Percentiles rank a stretch among this genome's conserved stretches.
Evolutionary conservation across 345 rosid genomes (phyloP).

Genomic region (Brassica incana): DNA sequence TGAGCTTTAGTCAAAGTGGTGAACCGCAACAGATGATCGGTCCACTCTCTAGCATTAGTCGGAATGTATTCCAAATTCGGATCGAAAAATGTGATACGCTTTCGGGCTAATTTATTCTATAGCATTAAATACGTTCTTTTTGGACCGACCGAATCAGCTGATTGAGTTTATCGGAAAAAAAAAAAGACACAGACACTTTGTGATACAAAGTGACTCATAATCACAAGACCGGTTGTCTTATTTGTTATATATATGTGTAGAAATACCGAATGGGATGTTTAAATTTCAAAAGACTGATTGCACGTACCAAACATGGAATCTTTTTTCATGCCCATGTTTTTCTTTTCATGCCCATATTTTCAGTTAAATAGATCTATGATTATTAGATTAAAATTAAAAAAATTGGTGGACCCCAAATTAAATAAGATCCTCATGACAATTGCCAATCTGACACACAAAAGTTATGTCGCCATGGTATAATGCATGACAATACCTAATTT

Average conservation of each 20-base stretch:
- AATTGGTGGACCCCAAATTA: slow-evolving; percentile 12
- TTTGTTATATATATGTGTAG: neutral
- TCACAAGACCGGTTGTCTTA: neutral
- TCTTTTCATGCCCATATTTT: slow-evolving; percentile 10
- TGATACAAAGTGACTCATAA: too few species aligned
- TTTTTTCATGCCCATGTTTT: neutral
- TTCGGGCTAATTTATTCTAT: too few species aligned
- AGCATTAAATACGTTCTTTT: too few species aligned
- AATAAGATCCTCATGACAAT: slow-evolving; percentile 29
- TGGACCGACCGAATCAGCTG: too few species aligned
- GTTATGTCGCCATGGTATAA: slow-evolving; percentile 32
- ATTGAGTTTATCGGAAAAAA: too few species aligned
- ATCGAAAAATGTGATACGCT: too few species aligned
- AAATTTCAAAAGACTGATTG: slow-evolving; percentile 1
- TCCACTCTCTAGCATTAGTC: too few species aligned
- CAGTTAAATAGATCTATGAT: slow-evolving; percentile 5
- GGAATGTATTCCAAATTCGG: too few species aligned
- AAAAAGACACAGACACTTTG: too few species aligned
- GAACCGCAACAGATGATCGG: too few species aligned
- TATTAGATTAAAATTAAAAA: neutral
- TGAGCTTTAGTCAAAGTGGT: too few species aligned
- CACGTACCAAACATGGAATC: slow-evolving; percentile 29
- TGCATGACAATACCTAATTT: slow-evolving; percentile 23
- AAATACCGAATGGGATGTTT: neutral
- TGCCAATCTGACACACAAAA: slow-evolving; percentile 36